These are phyloP conservation scores for Cercospora sp. DNA, from an alignment of 2,329 filamentous ascomycete species.

Conservation along the genomic window DNA sequence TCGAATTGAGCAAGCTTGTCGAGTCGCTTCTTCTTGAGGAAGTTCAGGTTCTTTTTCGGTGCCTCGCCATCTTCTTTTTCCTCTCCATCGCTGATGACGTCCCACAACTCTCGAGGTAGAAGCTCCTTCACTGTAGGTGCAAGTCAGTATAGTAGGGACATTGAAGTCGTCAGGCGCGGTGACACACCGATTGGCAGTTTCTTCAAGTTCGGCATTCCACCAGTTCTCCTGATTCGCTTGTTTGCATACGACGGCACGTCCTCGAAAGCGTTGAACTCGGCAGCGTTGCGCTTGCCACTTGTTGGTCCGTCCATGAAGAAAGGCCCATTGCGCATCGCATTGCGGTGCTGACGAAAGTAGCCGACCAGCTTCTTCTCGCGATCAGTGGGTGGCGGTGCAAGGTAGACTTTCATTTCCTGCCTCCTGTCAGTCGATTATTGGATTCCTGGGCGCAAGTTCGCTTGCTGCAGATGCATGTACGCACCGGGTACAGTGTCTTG, in stretches of 20 bases:
- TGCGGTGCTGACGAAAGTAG: slow-evolving; percentile 20
- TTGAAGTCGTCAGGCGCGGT: not conserved
- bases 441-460: not conserved
- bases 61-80: slow-evolving; percentile 20
- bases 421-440: not conserved
- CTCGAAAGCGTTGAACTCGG: slow-evolving; percentile 59
- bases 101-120: slow-evolving; percentile 50
- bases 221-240: slow-evolving; percentile 38
- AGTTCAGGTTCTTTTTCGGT: slow-evolving; percentile 26
- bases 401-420: slow-evolving; percentile 16
- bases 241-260: slow-evolving; percentile 46
- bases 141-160: not conserved
- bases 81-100: slow-evolving; percentile 40
- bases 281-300: slow-evolving; percentile 52
- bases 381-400: slow-evolving; percentile 20
- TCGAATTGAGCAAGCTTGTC: slow-evolving; percentile 32
- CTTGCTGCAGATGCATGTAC: not conserved
- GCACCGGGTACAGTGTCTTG: slow-evolving; percentile 28
- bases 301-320: slow-evolving; percentile 27
- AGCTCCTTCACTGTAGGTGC: slow-evolving; percentile 49
- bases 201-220: slow-evolving; percentile 55
- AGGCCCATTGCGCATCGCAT: slow-evolving; percentile 24
- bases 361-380: slow-evolving; percentile 20
- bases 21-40: slow-evolving; percentile 29
- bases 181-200: slow-evolving; percentile 25